Base-by-base conservation (phyloP, 2,329 filamentous ascomycete species). In the Fusarium papillatum region DNA sequence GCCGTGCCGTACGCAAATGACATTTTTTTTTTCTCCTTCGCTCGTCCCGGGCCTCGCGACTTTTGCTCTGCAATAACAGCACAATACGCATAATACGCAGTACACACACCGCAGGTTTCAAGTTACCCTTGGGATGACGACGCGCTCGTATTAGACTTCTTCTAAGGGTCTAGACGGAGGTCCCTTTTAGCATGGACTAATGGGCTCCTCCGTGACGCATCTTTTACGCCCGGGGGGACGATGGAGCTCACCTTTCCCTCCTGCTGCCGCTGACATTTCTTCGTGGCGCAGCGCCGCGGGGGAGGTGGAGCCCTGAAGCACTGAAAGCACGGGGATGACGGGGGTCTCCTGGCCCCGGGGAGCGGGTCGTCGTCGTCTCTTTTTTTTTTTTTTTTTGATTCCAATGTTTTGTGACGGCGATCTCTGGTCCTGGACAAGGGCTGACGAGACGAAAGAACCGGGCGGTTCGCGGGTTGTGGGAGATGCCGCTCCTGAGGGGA, bases 221-320 rank as follows among this genome's bases (percentile, higher is more conserved):
- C 50, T 34, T 34, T 29, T 14, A 29, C 57, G 65, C 70, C 70
- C 60, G 64, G 62, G 17, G 11, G 10, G 5, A 34, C 31, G 31
- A 36, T 13, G 66, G 29, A 39, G 36, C 34, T 68, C 70, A 64
- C 63, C 38, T 53, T 36, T 38, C 69, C 14, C 43, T 59, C 24
- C 34, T 61, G 13, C 53, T 70, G 63, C 70, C 75, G 66, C 68
- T 73, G 66, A 75, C 70, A 73, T 59, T 59, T 68, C 73, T 59
- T 68, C 73, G 77, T 78, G 77, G 77, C 77, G 77, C 75, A 79
- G 77, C 64, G 66, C 65, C 67, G 66, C 64, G 62, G 46, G 64
- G 53, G 36, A 60, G 59, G 72, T 78, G 76, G 76, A 74, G 69
- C 50, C 43, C 53, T 70, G 66, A 63, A 71, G 69, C 64, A 63